Conservation (phyloP, 1,284 basidiomycete genomes). For the Papiliotrema fonsecae region DNA sequence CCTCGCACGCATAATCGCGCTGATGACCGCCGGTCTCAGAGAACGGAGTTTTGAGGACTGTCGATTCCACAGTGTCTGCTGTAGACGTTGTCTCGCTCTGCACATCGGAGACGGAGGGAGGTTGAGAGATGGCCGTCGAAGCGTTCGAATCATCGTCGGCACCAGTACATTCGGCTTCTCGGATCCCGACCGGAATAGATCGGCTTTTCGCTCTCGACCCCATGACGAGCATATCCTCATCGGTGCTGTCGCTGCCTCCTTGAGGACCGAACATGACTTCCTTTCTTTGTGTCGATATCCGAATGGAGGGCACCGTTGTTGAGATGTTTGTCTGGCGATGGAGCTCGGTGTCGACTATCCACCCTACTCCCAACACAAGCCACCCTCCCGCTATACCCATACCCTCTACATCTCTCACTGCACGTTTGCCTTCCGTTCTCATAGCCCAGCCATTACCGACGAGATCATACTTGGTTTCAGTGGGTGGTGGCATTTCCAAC, state of each 20-base stretch:
- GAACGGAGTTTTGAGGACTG: slow-evolving; percentile 15
- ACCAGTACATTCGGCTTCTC: no score
- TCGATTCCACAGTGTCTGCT: slow-evolving; percentile 12
- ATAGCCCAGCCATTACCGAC: slow-evolving; percentile 34
- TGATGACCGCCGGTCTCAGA: neutral
- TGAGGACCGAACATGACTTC: neutral
- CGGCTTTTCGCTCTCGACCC: slow-evolving; percentile 10
- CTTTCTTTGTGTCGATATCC: neutral
- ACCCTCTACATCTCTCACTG: slow-evolving; percentile 34
- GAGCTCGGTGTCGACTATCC: slow-evolving; percentile 29
- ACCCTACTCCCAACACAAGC: slow-evolving; percentile 39
- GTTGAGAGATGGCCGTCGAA: neutral
- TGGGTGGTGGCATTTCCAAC: neutral
- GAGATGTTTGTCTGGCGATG: neutral
- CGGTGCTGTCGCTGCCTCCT: slow-evolving; percentile 6
- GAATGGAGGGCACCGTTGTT: neutral
- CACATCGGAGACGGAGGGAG: neutral
- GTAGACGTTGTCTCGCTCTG: neutral
- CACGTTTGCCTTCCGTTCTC: slow-evolving; percentile 37
- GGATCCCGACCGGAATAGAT: neutral
- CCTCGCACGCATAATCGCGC: slow-evolving; percentile 1
- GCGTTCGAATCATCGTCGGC: neutral
- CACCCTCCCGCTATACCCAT: slow-evolving; percentile 43
- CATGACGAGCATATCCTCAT: slow-evolving; percentile 12
- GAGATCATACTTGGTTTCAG: slow-evolving; percentile 11